Base-by-base conservation (phyloP, 2,329 filamentous ascomycete genomes). In the Fusarium metavorans region DNA sequence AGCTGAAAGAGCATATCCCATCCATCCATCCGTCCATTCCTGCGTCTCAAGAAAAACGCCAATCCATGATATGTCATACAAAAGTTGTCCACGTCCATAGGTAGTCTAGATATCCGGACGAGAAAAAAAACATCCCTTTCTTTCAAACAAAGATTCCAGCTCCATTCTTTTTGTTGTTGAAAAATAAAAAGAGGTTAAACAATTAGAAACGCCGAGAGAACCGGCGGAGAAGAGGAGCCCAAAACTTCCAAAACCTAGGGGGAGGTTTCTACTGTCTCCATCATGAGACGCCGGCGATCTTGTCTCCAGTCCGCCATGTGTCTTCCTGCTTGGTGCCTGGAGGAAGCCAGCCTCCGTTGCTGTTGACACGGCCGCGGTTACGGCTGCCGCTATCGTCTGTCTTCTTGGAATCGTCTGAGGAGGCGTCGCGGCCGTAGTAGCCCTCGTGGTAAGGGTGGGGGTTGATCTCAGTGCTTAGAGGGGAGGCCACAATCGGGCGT, bases 311-410 rank as follows among this genome's bases (percentile, higher is more conserved):
- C 20, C 84, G 82, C 95, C 95, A 98, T 3, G 94, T 97, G 61
- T 95, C 93, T 81, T 97, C 94, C 81, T 96, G 93, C 80, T 91
- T 95, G 2, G 94, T 97, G 9, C 95, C 94, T 0, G 93, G 92
- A 20, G 93, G 89, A 68, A 97, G 84, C 91, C 94, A 96, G n/a
- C 84, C 84, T 13, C 68, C 74, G 6, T 74, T 77, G 25, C 67
- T 88, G 77, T 85, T 87, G 18, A 85, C 85, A 56, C 74, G 72
- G 25, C 71, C 74, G 18, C 87, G 85, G 23, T 82, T 81, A 41
- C 85, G 82, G 4, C 83, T 81, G 69, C 77, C 81, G 25, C 82
- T 82, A 48, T 90, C 88, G 70, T 92, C 88, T 62, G 86, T 86
- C 83, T 89, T 89, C 82, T 92, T 92, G 64, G 84, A 84, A 67